Base-by-base conservation (phyloP, 2,329 filamentous ascomycete genomes). In the Paecilomyces niveus region DNA sequence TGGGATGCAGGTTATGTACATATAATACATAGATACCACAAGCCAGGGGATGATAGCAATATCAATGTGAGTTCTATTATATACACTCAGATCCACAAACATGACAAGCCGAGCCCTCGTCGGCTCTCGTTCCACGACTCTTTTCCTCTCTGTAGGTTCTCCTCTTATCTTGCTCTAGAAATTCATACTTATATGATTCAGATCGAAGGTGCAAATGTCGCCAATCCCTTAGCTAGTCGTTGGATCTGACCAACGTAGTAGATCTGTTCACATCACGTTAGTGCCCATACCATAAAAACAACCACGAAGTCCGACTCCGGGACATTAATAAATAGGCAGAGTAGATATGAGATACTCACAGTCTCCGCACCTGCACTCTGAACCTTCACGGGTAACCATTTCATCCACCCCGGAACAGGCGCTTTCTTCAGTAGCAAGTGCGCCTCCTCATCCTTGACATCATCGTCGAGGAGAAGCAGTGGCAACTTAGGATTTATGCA, bases 401-500 rank as follows among this genome's bases (percentile, higher is more conserved):
- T 22, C 24, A 56, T 18, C 33, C 32, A 58, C 8, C 29, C 22
- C 15, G 56, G 55, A 13, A 49, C 21, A 15, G 54, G 49, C 53
- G 50, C 18, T 10, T 55, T 58, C 18, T 22, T 31, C 31, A 49
- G 53, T 18, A 18, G 11, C 32, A 60, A 49, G 33, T 52, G 53
- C 10, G 58, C 29, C 7, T 58, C 18, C 32, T 60, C 58, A 9
- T 60, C 58, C n/a, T 56, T 31, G 7, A 55, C 26, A 5, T 22
- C 26, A 8, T 35, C 22, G 24, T 60, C 54, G 7, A 60, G 7
- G 7, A 60, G 22, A 6, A 60, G 49, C 15, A 58, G 54, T 8
- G 58, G 56, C 10, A 60, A 50, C 3, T 39, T 32, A 2, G 81
- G 76, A 31, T 79, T 67, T 8, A 81, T 62, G 11, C 77, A 74